Conservation (phyloP, 441 rosid genomes). For the Populus trichocarpa region DNA sequence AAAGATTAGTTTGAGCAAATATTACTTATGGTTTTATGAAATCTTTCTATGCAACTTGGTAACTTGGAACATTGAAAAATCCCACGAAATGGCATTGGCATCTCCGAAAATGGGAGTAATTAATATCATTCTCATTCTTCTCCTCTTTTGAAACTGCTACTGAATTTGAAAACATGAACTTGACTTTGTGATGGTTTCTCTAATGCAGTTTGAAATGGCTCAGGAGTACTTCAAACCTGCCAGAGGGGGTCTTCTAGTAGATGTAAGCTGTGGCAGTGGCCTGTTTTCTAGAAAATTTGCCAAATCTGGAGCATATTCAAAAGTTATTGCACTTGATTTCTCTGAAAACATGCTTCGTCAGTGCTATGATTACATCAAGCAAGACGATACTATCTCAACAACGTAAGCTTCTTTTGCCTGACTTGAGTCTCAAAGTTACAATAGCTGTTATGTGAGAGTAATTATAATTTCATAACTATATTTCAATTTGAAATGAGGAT, state of each 20-base stretch:
- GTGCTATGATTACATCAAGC: slow-evolving; percentile 73
- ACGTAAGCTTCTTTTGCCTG: slow-evolving; percentile 31
- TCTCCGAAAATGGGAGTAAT: background rate
- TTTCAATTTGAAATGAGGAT: background rate
- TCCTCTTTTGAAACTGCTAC: background rate
- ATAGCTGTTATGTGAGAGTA: background rate
- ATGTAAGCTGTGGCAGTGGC: slow-evolving; percentile 96
- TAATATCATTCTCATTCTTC: background rate
- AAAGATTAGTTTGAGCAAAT: background rate
- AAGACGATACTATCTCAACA: slow-evolving; percentile 41
- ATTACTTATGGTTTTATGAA: background rate
- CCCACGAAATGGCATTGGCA: background rate
- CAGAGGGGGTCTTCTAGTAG: slow-evolving; percentile 78
- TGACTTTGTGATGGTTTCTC: slow-evolving; percentile 9
- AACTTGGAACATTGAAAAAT: background rate
- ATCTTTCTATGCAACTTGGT: background rate
- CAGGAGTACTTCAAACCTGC: slow-evolving; percentile 76
- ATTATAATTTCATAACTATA: background rate
- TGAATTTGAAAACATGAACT: background rate
- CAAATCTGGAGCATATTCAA: slow-evolving; percentile 59
- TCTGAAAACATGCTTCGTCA: slow-evolving; percentile 97
- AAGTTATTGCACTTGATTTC: slow-evolving; percentile 84
- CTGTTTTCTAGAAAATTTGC: slow-evolving; percentile 83
- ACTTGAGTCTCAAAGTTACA: background rate
- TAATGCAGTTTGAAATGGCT: slow-evolving; percentile 88